Evolutionary conservation across 495 filamentous ascomycete genomes (phyloP).

Genomic region (Friedmanniomyces endolithicus): DNA sequence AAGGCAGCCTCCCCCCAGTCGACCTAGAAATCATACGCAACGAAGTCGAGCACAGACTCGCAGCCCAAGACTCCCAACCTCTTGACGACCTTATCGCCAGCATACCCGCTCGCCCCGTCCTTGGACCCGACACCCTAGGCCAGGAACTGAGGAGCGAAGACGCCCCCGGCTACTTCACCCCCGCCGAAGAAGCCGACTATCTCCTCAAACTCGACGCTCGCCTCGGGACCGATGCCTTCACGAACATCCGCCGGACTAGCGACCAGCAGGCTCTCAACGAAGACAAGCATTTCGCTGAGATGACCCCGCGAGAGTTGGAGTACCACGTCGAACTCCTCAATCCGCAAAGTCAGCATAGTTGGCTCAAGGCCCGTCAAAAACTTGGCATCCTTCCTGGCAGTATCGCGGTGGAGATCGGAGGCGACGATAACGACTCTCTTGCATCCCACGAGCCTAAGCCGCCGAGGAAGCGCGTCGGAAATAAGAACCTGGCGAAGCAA

Average conservation of each 20-base stretch:
- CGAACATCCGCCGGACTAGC: conserved; percentile 19
- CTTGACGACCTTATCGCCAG: conserved; percentile 14
- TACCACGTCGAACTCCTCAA: conserved; percentile 58
- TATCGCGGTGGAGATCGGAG: neutral
- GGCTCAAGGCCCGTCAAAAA: conserved; percentile 42
- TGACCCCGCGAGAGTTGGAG: conserved; percentile 37
- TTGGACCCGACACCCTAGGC: conserved; percentile 4
- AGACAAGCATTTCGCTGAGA: conserved; percentile 11
- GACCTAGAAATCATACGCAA: conserved; percentile 33
- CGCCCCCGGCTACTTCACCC: conserved; percentile 45
- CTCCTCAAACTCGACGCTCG: conserved; percentile 56
- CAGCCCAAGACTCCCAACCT: conserved; percentile 17
- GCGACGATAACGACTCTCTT: conserved; percentile 49
- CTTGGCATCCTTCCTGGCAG: neutral
- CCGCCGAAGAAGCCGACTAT: conserved; percentile 71
- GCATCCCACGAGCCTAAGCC: conserved; percentile 27
- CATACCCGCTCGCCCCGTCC: conserved; percentile 22
- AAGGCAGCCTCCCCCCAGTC: conserved; percentile 1
- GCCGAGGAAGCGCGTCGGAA: neutral
- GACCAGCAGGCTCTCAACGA: conserved; percentile 12
- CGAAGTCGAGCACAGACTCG: conserved; percentile 34
- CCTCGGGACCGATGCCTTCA: conserved; percentile 34
- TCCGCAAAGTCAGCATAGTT: conserved; percentile 69
- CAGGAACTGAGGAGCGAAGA: conserved; percentile 18
- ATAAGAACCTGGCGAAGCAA: conserved; percentile 18